Evolutionary conservation across 2,329 filamentous ascomycete genomes (phyloP).

Genomic region (Trichoderma guizhouense): DNA sequence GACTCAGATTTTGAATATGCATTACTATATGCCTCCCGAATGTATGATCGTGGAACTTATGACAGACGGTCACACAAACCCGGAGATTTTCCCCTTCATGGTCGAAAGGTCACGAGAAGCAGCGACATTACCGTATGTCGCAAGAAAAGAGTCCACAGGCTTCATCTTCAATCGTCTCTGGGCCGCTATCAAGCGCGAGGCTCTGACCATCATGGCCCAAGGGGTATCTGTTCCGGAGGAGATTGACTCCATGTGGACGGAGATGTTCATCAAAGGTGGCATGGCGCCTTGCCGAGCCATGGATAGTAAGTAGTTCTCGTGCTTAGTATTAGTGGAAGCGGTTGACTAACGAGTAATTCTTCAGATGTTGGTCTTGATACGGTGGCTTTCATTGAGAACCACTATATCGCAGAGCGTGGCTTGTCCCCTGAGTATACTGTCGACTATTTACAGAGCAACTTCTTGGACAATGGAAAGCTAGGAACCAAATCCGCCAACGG

Average conservation of each 20-base stretch:
- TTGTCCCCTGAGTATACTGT: conserved; percentile 27
- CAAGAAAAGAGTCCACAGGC: conserved; percentile 47
- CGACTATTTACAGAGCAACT: not conserved
- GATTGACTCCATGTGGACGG: conserved; percentile 46
- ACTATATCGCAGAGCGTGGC: conserved; percentile 49
- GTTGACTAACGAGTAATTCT: not conserved
- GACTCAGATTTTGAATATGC: conserved; percentile 45
- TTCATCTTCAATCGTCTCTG: conserved; percentile 56
- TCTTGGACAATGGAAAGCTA: not conserved
- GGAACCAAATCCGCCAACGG: not conserved
- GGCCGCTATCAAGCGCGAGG: conserved; percentile 55
- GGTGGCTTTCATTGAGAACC: conserved; percentile 49
- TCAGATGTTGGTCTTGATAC: conserved; percentile 50
- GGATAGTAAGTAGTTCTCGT: conserved; percentile 39
- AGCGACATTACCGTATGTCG: conserved; percentile 40
- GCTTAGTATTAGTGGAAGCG: too few species aligned
- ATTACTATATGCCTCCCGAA: conserved; percentile 50
- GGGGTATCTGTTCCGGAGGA: conserved; percentile 47
- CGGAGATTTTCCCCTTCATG: conserved; percentile 44
- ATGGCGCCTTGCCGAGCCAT: conserved; percentile 19
- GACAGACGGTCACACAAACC: conserved; percentile 45
- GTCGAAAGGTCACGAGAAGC: conserved; percentile 37
- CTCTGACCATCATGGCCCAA: conserved; percentile 46
- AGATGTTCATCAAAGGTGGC: conserved; percentile 33
- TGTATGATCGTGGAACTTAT: conserved; percentile 51